Percentiles rank a stretch among this genome's conserved stretches.
Evolutionary conservation across 1,284 basidiomycete genomes (phyloP).

Genomic region (Irpex sp.): DNA sequence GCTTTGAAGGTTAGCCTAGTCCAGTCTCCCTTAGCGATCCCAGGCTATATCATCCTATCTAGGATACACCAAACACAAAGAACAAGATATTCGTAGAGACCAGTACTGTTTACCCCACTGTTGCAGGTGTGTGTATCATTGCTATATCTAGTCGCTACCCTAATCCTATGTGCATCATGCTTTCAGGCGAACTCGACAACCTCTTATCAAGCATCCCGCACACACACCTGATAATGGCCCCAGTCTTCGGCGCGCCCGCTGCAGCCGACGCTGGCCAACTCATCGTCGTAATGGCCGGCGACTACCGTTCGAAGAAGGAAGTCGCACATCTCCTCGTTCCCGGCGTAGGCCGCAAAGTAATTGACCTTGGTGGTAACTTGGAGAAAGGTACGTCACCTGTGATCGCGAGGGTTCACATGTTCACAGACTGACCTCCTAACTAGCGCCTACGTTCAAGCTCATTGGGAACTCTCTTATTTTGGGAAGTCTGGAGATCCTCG

Average conservation of each 20-base stretch:
- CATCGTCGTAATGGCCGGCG: conserved; percentile 78
- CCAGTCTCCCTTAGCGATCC: background rate
- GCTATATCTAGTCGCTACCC: background rate
- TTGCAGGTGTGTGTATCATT: conserved; percentile 50
- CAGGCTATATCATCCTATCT: background rate
- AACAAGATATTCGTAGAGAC: conserved; percentile 80
- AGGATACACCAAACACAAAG: conserved; percentile 41
- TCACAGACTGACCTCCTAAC: background rate
- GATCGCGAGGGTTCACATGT: background rate
- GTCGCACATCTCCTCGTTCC: conserved; percentile 76
- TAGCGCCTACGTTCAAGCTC: conserved; percentile 77
- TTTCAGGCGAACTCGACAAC: conserved; percentile 65
- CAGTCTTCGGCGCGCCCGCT: conserved; percentile 75
- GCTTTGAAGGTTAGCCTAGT: conserved; percentile 42
- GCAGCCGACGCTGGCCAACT: conserved; percentile 71
- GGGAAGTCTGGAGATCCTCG: conserved; percentile 73
- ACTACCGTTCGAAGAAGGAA: conserved; percentile 82
- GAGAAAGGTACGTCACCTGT: conserved; percentile 54
- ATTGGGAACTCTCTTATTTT: conserved; percentile 74
- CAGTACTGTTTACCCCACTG: conserved; percentile 73
- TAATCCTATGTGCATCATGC: background rate
- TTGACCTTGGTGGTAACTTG: conserved; percentile 74
- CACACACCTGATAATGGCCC: conserved; percentile 71
- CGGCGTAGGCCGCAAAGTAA: conserved; percentile 72
- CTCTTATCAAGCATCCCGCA: conserved; percentile 61